Evolutionary conservation across 1,139 yeast species (phyloP).

Genomic region (Candida sanyaensis): DNA sequence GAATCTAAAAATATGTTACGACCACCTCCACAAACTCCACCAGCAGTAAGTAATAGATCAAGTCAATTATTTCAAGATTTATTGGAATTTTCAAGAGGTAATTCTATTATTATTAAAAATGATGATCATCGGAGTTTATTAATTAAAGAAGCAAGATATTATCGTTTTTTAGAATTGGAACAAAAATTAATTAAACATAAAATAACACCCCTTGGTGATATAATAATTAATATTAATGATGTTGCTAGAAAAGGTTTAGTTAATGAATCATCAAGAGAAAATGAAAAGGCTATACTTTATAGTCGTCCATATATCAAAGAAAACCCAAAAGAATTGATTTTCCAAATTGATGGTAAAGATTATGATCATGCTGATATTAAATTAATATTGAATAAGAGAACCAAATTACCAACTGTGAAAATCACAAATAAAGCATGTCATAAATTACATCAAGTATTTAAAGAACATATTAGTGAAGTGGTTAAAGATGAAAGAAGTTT

Average conservation of each 20-base stretch:
- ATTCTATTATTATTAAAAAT: conserved; percentile 42
- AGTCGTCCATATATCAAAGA: conserved; percentile 57
- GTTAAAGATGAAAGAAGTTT: conserved; percentile 23
- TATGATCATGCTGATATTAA: conserved; percentile 25
- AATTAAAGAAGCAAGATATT: conserved; percentile 72
- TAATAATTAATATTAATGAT: conserved; percentile 53
- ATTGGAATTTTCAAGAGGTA: conserved; percentile 58
- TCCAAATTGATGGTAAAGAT: conserved; percentile 48
- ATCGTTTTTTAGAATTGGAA: conserved; percentile 73
- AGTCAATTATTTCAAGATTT: conserved; percentile 62
- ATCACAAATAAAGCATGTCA: conserved; percentile 26
- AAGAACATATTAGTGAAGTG: conserved; percentile 22
- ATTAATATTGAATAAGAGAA: conserved; percentile 30
- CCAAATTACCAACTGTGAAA: conserved; percentile 27
- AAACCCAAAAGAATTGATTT: conserved; percentile 47
- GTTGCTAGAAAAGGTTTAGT: conserved; percentile 45
- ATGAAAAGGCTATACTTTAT: conserved; percentile 39
- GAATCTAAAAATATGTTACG: conserved; percentile 50
- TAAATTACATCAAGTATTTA: conserved; percentile 29
- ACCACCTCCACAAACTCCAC: conserved; percentile 77
- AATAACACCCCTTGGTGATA: conserved; percentile 54
- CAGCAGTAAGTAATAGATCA: conserved; percentile 53
- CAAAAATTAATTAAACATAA: conserved; percentile 62
- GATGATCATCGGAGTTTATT: conserved; percentile 59
- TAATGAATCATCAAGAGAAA: conserved; percentile 21